phyloP scores from a whole-genome alignment of 2,329 filamentous ascomycete genomes.

The Ophiocordyceps polyrhachis-furcata region DNA sequence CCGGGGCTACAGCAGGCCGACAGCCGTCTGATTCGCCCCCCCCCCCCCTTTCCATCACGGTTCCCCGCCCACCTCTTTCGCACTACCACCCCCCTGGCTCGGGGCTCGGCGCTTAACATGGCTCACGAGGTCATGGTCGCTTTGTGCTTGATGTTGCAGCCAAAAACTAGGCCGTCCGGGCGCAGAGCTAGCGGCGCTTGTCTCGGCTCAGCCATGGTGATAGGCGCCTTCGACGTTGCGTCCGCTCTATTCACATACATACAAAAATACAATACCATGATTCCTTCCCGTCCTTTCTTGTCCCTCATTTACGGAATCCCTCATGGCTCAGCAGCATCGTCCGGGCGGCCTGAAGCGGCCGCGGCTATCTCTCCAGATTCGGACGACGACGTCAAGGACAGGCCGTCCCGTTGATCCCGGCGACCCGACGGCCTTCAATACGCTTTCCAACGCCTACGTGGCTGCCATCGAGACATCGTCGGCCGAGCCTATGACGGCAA shows the following conservation, averaged over 20 bases:
- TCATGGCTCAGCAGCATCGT: constrained; percentile 8
- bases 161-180: not conserved
- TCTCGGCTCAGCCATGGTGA: not conserved
- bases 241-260: not conserved
- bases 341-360: constrained; percentile 24
- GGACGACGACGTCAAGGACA: constrained; percentile 19
- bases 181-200: constrained; percentile 1
- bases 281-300: not conserved
- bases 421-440: constrained; percentile 46
- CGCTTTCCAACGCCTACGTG: constrained; percentile 45
- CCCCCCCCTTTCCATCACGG: not conserved
- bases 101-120: constrained; percentile 10
- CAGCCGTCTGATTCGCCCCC: not conserved
- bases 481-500: constrained; percentile 28
- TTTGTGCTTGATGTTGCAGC: not conserved
- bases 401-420: constrained; percentile 27
- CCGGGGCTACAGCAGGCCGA: constrained; percentile 2
- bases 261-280: not conserved
- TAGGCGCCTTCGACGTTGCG: not conserved
- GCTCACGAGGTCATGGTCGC: not conserved
- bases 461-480: constrained; percentile 41
- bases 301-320: not conserved
- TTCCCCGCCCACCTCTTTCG: too few relatives aligned
- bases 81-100: not conserved
- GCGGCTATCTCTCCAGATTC: constrained; percentile 37